Base-by-base conservation (phyloP, 495 filamentous ascomycete genomes). In the Aspergillus taichungensis region DNA sequence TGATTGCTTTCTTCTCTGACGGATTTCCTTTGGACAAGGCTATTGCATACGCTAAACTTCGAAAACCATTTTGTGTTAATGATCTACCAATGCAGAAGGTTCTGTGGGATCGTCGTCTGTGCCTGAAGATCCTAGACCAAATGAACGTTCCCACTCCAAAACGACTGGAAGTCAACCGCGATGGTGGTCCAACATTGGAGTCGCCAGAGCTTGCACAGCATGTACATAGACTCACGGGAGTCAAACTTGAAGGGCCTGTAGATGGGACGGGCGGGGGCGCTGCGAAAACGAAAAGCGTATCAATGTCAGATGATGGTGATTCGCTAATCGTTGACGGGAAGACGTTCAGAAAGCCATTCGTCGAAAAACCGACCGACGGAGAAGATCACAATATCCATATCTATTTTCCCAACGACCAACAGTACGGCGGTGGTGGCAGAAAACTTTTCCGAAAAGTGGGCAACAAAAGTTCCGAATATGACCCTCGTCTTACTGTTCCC, bases 331-430 rank as follows among this genome's bases (percentile, higher is more conserved):
- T 97, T 10, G 90, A 97, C 61, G 91, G 89, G 11, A 72, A 75
- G 27, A 55, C 80, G 7, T 75, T 99, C 34, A 83, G 72, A 48
- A 99, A 99, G 54, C 92, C 92, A 0, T 99, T 96, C 61, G 92
- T 99, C 37, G 92, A 99, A 62, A 99, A 99, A 61, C 92, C 92
- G 1, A 85, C 87, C n/a, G 95, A 86, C 61, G 92, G 94, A 11
- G 92, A 99, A 64, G 90, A 99, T 60, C 92, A 99, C 63, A 99
- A 97, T 55, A 95, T 99, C 53, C 83, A 89, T 58, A 95, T 99
- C 38, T 99, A 99, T 59, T 97, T 90, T 58, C 87, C 88, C 6
- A 84, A 82, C 45, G 83, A 82, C 18, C 70, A 83, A 42, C 65
- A 75, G 43, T 71, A 72, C 36, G 90, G 90, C 12, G 87, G 88